Percentiles rank a stretch among this genome's conserved stretches.
Conservation (phyloP, 2,329 filamentous ascomycete genomes). For the Alternaria sp. region DNA sequence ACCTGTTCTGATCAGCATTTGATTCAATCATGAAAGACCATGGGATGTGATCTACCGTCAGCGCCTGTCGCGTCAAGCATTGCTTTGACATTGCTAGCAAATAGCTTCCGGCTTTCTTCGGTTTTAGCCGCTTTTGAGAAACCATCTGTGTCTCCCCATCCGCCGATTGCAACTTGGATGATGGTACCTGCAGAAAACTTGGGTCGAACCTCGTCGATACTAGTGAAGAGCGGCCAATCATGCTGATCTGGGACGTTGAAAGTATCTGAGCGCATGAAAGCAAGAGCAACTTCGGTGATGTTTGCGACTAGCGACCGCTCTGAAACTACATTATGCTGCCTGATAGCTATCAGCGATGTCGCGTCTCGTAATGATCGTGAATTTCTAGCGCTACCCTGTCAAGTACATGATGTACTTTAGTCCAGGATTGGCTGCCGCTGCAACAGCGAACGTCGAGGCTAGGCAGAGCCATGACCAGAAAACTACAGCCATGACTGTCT, state of each 20-base stretch:
- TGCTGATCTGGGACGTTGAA: conserved; percentile 35
- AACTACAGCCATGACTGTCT: background rate
- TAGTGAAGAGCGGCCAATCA: conserved; percentile 40
- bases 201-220: conserved; percentile 32
- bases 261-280: conserved; percentile 41
- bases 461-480: background rate
- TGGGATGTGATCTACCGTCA: conserved; percentile 62
- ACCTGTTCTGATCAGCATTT: conserved; percentile 4
- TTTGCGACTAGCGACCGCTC: conserved; percentile 21
- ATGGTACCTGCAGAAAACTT: conserved; percentile 53
- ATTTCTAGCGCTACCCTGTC: background rate
- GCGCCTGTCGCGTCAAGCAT: conserved; percentile 68
- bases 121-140: conserved; percentile 67
- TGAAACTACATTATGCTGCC: conserved; percentile 42
- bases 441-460: background rate
- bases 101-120: conserved; percentile 58
- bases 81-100: conserved; percentile 68
- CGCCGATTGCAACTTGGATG: conserved; percentile 72
- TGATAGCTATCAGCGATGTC: background rate
- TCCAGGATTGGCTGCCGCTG: background rate
- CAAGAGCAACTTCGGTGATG: conserved; percentile 41
- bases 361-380: rapidly evolving
- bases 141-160: conserved; percentile 73
- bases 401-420: conserved; percentile 9
- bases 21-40: rapidly evolving